These are phyloP conservation scores for Aspergillus flavus DNA, from an alignment of 2,329 filamentous ascomycete species.

Conservation along the genomic window DNA sequence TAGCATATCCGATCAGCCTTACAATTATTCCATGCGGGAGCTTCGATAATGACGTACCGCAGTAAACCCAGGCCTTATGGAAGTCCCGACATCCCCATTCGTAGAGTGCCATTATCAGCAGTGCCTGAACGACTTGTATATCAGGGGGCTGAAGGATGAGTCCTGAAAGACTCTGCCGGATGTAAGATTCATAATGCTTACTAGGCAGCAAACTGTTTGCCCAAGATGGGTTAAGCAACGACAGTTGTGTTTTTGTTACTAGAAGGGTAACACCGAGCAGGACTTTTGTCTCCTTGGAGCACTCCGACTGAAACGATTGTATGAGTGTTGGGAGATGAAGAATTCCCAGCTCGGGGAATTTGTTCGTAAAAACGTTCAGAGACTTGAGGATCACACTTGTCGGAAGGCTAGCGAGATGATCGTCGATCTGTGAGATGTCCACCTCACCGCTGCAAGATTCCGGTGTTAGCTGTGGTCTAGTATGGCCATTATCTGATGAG, in stretches of 20 bases:
- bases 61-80: constrained; percentile 6
- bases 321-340: neutral
- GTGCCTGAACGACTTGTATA: constrained; percentile 3
- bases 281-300: neutral
- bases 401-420: neutral
- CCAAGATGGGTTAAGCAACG: constrained; percentile 1
- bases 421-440: neutral
- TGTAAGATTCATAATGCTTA: neutral
- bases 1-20: neutral
- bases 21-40: neutral
- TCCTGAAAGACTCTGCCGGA: neutral
- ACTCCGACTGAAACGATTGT: neutral
- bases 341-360: constrained; percentile 6
- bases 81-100: constrained; percentile 7
- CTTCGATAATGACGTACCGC: neutral
- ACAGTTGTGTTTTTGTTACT: neutral
- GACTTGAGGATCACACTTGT: constrained; percentile 3
- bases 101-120: constrained; percentile 3
- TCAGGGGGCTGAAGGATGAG: neutral
- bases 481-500: too few species aligned
- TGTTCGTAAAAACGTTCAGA: constrained; percentile 6
- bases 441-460: too few species aligned
- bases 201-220: neutral
- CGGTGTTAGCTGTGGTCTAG: too few species aligned
- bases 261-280: neutral